Percentiles rank a stretch among this genome's conserved stretches.
Evolutionary conservation across 176 grass and related monocot genomes (phyloP).

Genomic region (Tillandsia leiboldiana): DNA sequence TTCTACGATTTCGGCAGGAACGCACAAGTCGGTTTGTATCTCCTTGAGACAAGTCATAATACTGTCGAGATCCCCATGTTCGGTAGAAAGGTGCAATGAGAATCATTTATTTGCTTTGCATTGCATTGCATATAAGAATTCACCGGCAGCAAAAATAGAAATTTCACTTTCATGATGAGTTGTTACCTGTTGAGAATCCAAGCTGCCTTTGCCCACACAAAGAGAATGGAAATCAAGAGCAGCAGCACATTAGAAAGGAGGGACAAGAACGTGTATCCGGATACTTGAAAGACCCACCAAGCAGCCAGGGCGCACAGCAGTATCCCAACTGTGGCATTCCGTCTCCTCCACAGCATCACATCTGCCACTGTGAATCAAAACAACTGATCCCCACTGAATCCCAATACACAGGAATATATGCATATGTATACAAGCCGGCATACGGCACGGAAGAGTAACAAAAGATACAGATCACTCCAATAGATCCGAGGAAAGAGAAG

Average conservation of each 20-base stretch:
- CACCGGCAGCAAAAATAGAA: neutral
- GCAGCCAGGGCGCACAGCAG: conserved; percentile 33
- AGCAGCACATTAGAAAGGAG: conserved; percentile 61
- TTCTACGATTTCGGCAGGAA: too few relatives aligned
- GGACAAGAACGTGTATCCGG: conserved; percentile 48
- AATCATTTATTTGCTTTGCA: neutral
- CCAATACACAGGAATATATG: neutral
- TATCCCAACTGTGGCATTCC: conserved; percentile 27
- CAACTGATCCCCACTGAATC: neutral
- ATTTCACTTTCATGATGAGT: too few relatives aligned
- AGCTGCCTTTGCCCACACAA: conserved; percentile 65
- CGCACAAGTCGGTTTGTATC: too few relatives aligned
- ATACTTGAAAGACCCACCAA: conserved; percentile 42
- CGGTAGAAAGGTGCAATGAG: neutral
- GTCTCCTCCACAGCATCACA: conserved; percentile 69
- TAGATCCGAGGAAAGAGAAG: too few relatives aligned
- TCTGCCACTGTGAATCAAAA: conserved; percentile 31
- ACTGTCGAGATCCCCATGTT: too few relatives aligned
- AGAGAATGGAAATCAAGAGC: conserved; percentile 69
- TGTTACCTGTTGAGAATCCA: conserved; percentile 51
- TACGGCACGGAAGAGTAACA: too few relatives aligned
- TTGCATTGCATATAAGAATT: neutral
- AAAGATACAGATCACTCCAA: too few relatives aligned
- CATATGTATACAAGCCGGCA: too few relatives aligned
- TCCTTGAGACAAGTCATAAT: too few relatives aligned